These are phyloP conservation scores for Zea luxurians DNA, from an alignment of 176 grass and related monocot genomes.

Conservation along the genomic window DNA sequence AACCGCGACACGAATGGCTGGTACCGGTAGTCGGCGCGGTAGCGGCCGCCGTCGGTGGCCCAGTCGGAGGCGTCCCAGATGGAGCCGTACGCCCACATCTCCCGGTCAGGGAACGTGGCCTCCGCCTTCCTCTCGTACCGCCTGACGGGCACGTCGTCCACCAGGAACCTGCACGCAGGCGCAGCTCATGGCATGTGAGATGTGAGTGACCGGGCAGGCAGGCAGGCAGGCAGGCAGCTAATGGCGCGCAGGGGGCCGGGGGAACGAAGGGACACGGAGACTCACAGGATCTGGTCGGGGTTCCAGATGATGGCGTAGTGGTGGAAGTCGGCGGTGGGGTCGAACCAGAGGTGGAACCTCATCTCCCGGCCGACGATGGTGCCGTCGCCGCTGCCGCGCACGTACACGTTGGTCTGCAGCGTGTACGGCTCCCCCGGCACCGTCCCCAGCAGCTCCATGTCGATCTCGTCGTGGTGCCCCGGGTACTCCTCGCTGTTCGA, in stretches of 20 bases:
- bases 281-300: conserved; percentile 66
- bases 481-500: conserved; percentile 56
- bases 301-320: conserved; percentile 62
- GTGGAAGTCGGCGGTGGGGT: conserved; percentile 70
- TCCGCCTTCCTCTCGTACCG: conserved; percentile 59
- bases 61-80: conserved; percentile 70
- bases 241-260: too few relatives aligned
- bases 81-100: conserved; percentile 66
- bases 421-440: conserved; percentile 60
- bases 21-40: conserved; percentile 55
- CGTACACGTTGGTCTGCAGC: conserved; percentile 71
- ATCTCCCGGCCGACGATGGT: conserved; percentile 62
- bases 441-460: conserved; percentile 70
- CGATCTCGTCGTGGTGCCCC: conserved; percentile 63
- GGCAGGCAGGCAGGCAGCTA: background rate
- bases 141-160: conserved; percentile 65
- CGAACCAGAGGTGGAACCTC: conserved; percentile 83
- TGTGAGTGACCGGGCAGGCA: background rate
- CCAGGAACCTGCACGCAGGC: conserved; percentile 46
- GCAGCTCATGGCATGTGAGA: background rate
- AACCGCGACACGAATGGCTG: conserved; percentile 55
- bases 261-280: too few relatives aligned
- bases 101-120: conserved; percentile 44
- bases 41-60: conserved; percentile 60
- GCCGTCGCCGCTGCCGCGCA: conserved; percentile 62